Base-by-base conservation (phyloP, 768 basidiomycete species). In the Saitozyma podzolica region DNA sequence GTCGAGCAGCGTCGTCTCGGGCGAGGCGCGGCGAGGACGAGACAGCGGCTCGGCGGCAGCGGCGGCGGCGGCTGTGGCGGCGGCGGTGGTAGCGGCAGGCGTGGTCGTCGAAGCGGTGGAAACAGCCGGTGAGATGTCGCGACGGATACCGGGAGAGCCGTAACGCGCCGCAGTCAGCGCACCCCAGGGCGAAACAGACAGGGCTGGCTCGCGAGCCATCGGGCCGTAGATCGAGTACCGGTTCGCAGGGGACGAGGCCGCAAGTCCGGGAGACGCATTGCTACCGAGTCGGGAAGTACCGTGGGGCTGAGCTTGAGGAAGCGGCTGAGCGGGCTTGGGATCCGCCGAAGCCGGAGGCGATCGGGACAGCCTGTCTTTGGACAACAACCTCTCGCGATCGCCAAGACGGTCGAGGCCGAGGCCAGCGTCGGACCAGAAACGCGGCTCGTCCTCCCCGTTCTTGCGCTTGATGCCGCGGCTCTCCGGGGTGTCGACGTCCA, bases 401-500 rank as follows among this genome's bases (percentile, higher is more conserved):
- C n/a, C n/a, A n/a, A n/a, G n/a, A n/a, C n/a, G n/a, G n/a, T n/a
- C n/a, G n/a, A n/a, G n/a, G n/a, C n/a, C n/a, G n/a, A n/a, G n/a
- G n/a, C n/a, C n/a, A n/a, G n/a, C n/a, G n/a, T n/a, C n/a, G n/a
- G n/a, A n/a, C n/a, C n/a, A n/a, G n/a, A n/a, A n/a, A n/a, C 43
- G 43, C 43, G 43, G 43, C 16, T 45, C 60, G 37, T 67, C 67
- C n/a, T 74, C 75, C 14, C 59, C 69, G 11, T 47, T 62, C 59
- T 78, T 78, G 8, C 77, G 64, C 57, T 78, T 78, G 9, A 69
- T 29, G 0, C 75, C 75, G 11, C 77, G 69, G 16, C 49, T 40
- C 0, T 76, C 77, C 13, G 61, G 58, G 20, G 67, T 61, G 37
- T 63, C 64, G 39, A 63, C 57, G 19, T 61, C 70, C 59, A 16